Percentiles rank a stretch among this genome's conserved stretches.
Evolutionary conservation across 2,329 filamentous ascomycete genomes (phyloP).

Genomic region (Ophiobolus disseminans): DNA sequence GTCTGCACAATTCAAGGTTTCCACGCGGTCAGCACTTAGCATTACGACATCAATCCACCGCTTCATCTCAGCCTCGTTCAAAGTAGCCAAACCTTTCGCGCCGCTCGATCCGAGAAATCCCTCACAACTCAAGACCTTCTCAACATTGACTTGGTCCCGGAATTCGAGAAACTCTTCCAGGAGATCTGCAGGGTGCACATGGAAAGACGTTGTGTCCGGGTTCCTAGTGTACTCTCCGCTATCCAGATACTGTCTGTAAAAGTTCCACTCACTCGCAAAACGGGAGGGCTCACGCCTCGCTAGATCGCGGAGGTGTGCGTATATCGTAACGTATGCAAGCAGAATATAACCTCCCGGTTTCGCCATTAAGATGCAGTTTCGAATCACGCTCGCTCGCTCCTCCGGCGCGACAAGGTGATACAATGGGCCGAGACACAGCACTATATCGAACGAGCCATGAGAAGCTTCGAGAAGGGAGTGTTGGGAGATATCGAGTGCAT

Average conservation of each 20-base stretch:
- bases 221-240: neutral
- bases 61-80: too few species aligned
- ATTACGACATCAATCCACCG: too few species aligned
- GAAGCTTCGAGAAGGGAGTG: neutral
- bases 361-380: neutral
- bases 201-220: neutral
- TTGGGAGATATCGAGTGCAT: slow-evolving; percentile 1
- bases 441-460: neutral
- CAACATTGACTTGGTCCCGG: neutral
- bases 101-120: too few species aligned
- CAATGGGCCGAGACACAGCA: neutral
- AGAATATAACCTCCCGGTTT: neutral
- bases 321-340: neutral
- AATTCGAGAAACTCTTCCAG: neutral
- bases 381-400: neutral
- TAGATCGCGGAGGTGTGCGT: neutral
- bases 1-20: too few species aligned
- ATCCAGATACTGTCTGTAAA: neutral
- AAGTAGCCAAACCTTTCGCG: too few species aligned
- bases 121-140: neutral
- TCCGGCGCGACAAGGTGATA: neutral
- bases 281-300: neutral
- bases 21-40: too few species aligned
- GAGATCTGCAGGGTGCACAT: neutral
- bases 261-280: neutral